These are phyloP conservation scores for Cyberlindnera maritima DNA, from an alignment of 805 yeast species.

Conservation along the genomic window DNA sequence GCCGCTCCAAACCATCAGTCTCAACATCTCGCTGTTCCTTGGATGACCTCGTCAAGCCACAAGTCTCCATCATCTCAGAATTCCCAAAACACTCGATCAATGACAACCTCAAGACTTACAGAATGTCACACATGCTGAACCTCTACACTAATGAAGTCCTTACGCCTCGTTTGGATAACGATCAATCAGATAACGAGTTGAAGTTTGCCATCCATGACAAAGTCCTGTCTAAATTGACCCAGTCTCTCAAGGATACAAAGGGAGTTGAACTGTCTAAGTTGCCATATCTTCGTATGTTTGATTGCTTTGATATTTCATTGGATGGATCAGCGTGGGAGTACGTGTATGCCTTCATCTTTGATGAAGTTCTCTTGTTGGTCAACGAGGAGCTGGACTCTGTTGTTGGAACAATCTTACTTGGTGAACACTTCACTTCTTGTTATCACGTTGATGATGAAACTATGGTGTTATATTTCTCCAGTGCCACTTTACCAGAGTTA, in stretches of 20 bases:
- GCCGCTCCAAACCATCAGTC: background rate
- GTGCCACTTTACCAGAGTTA: slow-evolving; percentile 44
- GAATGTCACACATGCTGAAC: slow-evolving; percentile 18
- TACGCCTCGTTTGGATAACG: background rate
- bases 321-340: slow-evolving; percentile 43
- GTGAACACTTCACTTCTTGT: slow-evolving; percentile 35
- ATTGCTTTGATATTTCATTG: slow-evolving; percentile 39
- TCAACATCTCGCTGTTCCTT: slow-evolving; percentile 10
- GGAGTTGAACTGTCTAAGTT: slow-evolving; percentile 18
- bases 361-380: slow-evolving; percentile 30
- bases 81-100: slow-evolving; percentile 21
- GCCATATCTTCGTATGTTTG: slow-evolving; percentile 38
- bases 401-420: slow-evolving; percentile 40
- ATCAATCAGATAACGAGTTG: slow-evolving; percentile 5
- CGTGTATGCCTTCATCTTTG: slow-evolving; percentile 35
- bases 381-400: slow-evolving; percentile 24
- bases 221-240: slow-evolving; percentile 5
- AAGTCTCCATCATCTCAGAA: slow-evolving; percentile 24
- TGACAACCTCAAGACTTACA: slow-evolving; percentile 10
- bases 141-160: slow-evolving; percentile 22
- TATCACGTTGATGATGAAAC: slow-evolving; percentile 26
- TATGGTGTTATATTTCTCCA: slow-evolving; percentile 37
- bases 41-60: slow-evolving; percentile 20
- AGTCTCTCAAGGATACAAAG: slow-evolving; percentile 7
- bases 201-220: slow-evolving; percentile 17